A percentile compares a stretch with the other conserved stretches of the same genome.
Conservation (phyloP, 1,284 basidiomycete species). For the Apiotrichum montevideense region DNA sequence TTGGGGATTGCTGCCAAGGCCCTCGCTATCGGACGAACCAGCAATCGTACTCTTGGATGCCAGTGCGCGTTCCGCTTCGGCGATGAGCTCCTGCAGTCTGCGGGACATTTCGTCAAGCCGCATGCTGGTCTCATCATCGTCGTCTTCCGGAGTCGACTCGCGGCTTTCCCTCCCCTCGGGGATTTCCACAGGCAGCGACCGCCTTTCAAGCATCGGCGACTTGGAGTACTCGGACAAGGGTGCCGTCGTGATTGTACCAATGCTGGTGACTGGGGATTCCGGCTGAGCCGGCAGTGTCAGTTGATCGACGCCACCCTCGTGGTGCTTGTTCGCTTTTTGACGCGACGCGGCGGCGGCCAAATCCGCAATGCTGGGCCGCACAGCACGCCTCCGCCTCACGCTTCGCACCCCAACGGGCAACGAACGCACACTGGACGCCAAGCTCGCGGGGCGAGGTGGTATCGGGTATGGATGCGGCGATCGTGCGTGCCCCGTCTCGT, state of each 20-base stretch:
- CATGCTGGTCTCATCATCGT: background rate
- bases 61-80: conserved; percentile 11
- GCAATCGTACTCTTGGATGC: background rate
- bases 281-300: background rate
- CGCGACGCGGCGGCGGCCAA: background rate
- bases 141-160: no score
- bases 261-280: background rate
- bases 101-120: conserved; percentile 13
- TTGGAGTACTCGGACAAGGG: background rate
- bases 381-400: background rate
- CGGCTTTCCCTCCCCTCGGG: background rate
- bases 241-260: background rate
- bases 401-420: background rate
- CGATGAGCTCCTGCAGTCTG: conserved; percentile 10
- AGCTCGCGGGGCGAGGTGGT: no score
- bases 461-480: no score
- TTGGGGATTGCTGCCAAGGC: no score
- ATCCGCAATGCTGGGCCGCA: conserved; percentile 11
- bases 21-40: no score
- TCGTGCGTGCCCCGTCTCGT: background rate
- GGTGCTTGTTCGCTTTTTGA: background rate
- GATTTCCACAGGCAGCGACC: background rate
- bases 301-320: no score
- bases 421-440: no score
- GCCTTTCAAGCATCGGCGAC: background rate